These are phyloP conservation scores for Ehretia macrophylla DNA, from an alignment of 257 asterid genomes.

Conservation along the genomic window DNA sequence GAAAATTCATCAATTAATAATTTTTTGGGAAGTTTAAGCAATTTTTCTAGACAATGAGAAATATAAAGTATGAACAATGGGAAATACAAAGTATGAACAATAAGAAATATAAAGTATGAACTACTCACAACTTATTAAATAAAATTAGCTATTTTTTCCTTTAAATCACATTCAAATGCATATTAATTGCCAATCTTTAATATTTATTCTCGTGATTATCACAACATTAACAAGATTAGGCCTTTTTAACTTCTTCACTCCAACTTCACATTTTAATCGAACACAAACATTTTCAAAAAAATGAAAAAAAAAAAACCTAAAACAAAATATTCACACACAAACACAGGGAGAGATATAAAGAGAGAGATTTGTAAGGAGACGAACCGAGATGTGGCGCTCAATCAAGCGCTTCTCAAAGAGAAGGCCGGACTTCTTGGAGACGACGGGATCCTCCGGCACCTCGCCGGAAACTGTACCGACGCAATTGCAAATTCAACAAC, in stretches of 20 bases:
- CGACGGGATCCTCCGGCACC: slow-evolving; percentile 99
- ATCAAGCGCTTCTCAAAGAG: slow-evolving; percentile 87
- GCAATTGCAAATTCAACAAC: not conserved
- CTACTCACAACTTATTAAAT: too few species aligned
- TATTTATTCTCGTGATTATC: too few species aligned
- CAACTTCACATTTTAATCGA: not conserved
- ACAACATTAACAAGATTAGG: not conserved
- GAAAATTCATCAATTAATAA: too few species aligned
- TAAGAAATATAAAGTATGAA: too few species aligned
- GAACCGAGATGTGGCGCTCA: slow-evolving; percentile 83
- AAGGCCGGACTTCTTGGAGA: slow-evolving; percentile 70
- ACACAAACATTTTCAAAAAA: not conserved
- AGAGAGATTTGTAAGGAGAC: slow-evolving; percentile 16
- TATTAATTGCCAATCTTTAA: too few species aligned
- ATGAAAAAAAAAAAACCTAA: too few species aligned
- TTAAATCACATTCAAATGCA: too few species aligned
- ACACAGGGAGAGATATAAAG: not conserved
- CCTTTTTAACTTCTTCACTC: not conserved
- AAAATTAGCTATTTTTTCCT: too few species aligned
- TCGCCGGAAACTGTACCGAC: slow-evolving; percentile 84
- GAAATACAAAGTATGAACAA: too few species aligned
- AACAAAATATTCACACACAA: not conserved
- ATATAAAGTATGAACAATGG: too few species aligned
- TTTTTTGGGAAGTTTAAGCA: too few species aligned
- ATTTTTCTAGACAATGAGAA: too few species aligned